phyloP scores from a whole-genome alignment of 2,329 filamentous ascomycete species.

The Aspergillus sp. region DNA sequence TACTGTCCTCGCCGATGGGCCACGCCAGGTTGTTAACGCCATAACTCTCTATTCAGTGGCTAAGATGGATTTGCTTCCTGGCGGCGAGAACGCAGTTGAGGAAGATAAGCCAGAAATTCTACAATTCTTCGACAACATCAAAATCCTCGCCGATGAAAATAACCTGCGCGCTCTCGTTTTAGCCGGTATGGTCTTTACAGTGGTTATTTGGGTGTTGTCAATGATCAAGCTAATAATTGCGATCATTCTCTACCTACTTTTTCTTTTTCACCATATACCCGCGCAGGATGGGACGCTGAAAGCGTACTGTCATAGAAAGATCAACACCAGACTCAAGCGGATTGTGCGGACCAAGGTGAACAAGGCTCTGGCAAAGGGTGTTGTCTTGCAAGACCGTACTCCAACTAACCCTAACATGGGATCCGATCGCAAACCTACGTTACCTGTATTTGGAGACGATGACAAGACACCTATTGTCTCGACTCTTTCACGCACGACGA shows the following conservation, averaged over 20 bases:
- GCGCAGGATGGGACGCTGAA: constrained; percentile 74
- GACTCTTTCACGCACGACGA: constrained; percentile 44
- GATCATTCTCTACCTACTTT: constrained; percentile 77
- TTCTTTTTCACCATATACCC: constrained; percentile 91
- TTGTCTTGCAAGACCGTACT: constrained; percentile 56
- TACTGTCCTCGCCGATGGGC: constrained; percentile 85
- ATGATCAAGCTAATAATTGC: constrained; percentile 72
- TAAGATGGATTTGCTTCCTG: constrained; percentile 68
- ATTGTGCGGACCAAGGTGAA: constrained; percentile 87
- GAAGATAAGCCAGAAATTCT: constrained; percentile 64
- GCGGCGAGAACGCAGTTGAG: constrained; percentile 50
- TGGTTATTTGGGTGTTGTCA: constrained; percentile 84
- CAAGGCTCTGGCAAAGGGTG: constrained; percentile 80
- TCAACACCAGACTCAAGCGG: constrained; percentile 78
- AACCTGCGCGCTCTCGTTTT: constrained; percentile 79
- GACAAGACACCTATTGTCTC: constrained; percentile 35
- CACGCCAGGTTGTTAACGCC: constrained; percentile 86
- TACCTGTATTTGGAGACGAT: constrained; percentile 59
- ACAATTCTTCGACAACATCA: constrained; percentile 82
- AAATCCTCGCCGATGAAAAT: constrained; percentile 69
- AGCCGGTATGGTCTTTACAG: constrained; percentile 87
- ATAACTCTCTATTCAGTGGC: constrained; percentile 86
- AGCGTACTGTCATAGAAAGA: constrained; percentile 87
- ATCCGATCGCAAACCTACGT: constrained; percentile 49
- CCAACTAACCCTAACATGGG: constrained; percentile 39